phyloP scores from a whole-genome alignment of 306 rosid genomes.

The Carpinus viminea region DNA sequence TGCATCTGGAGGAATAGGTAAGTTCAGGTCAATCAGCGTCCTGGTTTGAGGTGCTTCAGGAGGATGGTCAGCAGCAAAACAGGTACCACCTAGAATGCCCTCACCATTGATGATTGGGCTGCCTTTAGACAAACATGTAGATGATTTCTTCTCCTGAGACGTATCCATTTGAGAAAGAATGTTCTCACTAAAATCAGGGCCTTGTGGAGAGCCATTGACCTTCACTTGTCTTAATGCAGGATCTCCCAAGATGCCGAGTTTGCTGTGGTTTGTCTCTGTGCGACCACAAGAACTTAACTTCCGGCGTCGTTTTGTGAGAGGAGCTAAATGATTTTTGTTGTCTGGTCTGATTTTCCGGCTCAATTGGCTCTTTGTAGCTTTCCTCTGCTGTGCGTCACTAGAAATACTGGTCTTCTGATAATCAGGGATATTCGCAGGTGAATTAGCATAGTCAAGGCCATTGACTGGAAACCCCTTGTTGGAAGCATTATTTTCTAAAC shows the following conservation, averaged over 20 bases:
- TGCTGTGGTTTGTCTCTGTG: conserved; percentile 35
- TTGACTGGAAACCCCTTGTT: conserved; percentile 39
- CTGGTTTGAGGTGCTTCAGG: conserved; percentile 43
- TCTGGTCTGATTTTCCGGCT: conserved; percentile 33
- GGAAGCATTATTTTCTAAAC: conserved; percentile 37
- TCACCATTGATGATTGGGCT: conserved; percentile 37
- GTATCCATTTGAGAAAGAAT: conserved; percentile 33
- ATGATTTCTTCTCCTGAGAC: conserved; percentile 35
- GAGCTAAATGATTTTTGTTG: conserved; percentile 33
- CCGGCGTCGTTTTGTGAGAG: conserved; percentile 46
- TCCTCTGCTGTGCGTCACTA: conserved; percentile 27
- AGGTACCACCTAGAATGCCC: conserved; percentile 29
- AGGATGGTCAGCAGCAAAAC: conserved; percentile 38
- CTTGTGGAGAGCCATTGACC: conserved; percentile 31
- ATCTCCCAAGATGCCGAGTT: conserved; percentile 34
- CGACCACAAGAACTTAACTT: conserved; percentile 48
- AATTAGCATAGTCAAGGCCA: conserved; percentile 25
- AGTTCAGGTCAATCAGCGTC: conserved; percentile 68
- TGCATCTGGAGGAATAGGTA: conserved; percentile 55
- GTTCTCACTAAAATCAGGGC: conserved; percentile 30
- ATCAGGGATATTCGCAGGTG: conserved; percentile 29
- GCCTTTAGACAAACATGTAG: conserved; percentile 35
- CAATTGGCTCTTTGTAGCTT: conserved; percentile 36
- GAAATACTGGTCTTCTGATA: conserved; percentile 28
- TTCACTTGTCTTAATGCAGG: conserved; percentile 49